Percentiles rank a stretch among this genome's conserved stretches.
Conservation (phyloP, 2,329 filamentous ascomycete genomes). For the Diaporthe vexans region DNA sequence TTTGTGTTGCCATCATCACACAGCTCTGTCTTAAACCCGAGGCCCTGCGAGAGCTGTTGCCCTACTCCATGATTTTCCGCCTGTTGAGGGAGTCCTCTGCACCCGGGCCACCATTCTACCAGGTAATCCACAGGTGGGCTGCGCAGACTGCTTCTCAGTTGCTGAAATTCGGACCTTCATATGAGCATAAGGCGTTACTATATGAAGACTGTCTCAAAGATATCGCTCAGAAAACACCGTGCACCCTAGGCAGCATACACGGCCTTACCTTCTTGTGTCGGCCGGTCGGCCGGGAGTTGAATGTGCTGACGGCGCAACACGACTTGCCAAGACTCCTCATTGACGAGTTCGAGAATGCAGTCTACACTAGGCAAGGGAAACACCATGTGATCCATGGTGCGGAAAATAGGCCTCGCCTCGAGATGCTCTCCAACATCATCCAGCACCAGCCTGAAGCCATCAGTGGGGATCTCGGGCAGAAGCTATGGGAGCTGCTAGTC, state of each 20-base stretch:
- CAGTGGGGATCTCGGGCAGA: constrained; percentile 70
- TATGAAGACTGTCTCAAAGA: constrained; percentile 78
- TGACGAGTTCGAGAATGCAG: constrained; percentile 73
- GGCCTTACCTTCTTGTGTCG: constrained; percentile 64
- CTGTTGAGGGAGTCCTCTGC: constrained; percentile 80
- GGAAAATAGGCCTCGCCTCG: constrained; percentile 67
- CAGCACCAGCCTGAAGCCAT: constrained; percentile 71
- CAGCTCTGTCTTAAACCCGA: constrained; percentile 58
- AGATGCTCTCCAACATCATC: constrained; percentile 71
- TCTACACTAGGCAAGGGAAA: constrained; percentile 59
- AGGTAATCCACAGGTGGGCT: constrained; percentile 39
- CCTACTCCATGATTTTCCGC: constrained; percentile 70
- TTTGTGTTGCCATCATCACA: constrained; percentile 71
- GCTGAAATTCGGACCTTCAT: constrained; percentile 67
- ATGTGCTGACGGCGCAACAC: constrained; percentile 70
- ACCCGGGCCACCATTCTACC: constrained; percentile 58
- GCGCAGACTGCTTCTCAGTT: constrained; percentile 52
- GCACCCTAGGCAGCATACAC: constrained; percentile 82
- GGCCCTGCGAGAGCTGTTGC: constrained; percentile 32
- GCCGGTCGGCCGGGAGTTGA: constrained; percentile 65
- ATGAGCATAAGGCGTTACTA: constrained; percentile 71
- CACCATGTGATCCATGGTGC: constrained; percentile 61
- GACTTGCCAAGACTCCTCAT: constrained; percentile 73
- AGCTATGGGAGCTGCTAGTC: constrained; percentile 81
- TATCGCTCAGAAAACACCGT: constrained; percentile 72